Evolutionary conservation across 495 filamentous ascomycete genomes (phyloP), one percentile per base, ranked within the genome.

Genomic region (Penicillium psychrofluorescens): DNA sequence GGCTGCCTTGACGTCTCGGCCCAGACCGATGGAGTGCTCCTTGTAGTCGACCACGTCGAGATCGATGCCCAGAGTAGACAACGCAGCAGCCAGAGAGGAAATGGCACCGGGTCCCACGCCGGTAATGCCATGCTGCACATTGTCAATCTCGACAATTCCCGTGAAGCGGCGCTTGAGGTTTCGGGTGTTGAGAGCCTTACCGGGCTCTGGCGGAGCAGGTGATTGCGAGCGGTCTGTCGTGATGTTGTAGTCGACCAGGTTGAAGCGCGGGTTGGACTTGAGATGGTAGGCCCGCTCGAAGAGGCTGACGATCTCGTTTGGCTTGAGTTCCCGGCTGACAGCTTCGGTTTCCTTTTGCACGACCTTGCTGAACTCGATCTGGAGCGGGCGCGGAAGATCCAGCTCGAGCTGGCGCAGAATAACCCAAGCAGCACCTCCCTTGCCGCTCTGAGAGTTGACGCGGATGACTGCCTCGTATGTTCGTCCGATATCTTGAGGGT

Each of bases 401-500:
- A 97, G 86, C 54, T 95, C 80, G 46, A 97, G 77, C 37, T 81
- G 79, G 37, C 85, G 85, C 58, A 88, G 81, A 61, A 98, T 90
- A 51, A 96, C 83, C 89, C 88, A 97, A 34, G 92, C 91, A 45
- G 88, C 84, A 51, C 92, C 92, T 43, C 90, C 92, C 69, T 98
- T 98, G 42, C 92, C 92, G 48, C 81, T 87, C 60, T 98, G 92
- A 15, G 86, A 91, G 67, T 97, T 98, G 74, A 97, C 92, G 29
- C 91, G 86, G 62, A 98, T 98, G 61, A 96, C 85, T 34, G 91
- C 91, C 67, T 96, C 90, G 75, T 96, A 96, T 28, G 85, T 96
- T 9, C 91, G 81, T 16, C 92, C 92, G 43, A 97, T 95, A 67
- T 96, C 90, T 52, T 85, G 75, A 2, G 90, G 91, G 56, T 96